Evolutionary conservation across 192 early-diverging fungal genomes (phyloP).

Genomic region (Coemansia sp.): DNA sequence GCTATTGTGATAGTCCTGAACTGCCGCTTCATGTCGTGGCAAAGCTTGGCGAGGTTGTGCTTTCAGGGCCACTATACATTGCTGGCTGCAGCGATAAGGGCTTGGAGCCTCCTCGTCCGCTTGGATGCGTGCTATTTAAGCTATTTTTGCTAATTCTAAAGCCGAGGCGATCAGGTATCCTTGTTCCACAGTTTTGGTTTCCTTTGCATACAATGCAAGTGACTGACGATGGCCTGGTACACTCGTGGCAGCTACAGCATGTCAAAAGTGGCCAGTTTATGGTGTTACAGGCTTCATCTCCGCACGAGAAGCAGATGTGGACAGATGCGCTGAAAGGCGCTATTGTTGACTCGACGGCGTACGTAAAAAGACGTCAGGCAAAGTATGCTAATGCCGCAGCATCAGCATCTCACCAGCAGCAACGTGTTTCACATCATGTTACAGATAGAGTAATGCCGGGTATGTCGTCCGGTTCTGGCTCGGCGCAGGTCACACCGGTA

Average conservation of each 20-base stretch:
- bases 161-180: conserved; percentile 46
- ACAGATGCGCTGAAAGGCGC: conserved; percentile 44
- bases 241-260: conserved; percentile 41
- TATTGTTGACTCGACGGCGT: conserved; percentile 30
- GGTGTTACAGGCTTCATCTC: conserved; percentile 57
- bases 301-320: conserved; percentile 59
- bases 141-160: conserved; percentile 60
- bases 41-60: conserved; percentile 34
- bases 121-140: conserved; percentile 64
- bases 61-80: conserved; percentile 43
- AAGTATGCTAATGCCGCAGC: background rate
- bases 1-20: conserved; percentile 38
- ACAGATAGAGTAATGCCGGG: background rate
- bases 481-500: background rate
- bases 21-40: conserved; percentile 36
- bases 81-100: conserved; percentile 14
- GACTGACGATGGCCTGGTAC: conserved; percentile 47
- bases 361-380: background rate
- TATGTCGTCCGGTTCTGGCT: background rate
- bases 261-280: conserved; percentile 48
- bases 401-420: background rate
- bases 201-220: conserved; percentile 60
- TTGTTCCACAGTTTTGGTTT: conserved; percentile 66
- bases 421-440: background rate
- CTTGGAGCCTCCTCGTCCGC: background rate